Evolutionary conservation across 768 basidiomycete genomes (phyloP).

Genomic region (Kwoniella mangroviensis): DNA sequence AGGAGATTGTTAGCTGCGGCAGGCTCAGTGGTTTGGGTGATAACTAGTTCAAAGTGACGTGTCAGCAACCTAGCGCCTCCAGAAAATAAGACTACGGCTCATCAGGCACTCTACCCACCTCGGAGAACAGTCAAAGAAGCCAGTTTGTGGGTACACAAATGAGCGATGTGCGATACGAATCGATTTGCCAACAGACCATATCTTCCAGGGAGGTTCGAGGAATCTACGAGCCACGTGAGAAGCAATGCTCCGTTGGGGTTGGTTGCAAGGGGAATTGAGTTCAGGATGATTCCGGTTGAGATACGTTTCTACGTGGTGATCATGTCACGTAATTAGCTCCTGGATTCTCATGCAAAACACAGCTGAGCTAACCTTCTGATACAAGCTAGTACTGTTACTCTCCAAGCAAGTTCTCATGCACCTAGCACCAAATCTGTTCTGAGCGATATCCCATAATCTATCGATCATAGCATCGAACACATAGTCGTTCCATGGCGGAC

Average conservation of each 20-base stretch:
- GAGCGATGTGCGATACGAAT: conserved; percentile 93
- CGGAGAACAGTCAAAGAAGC: conserved; percentile 92
- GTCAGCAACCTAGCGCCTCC: not conserved
- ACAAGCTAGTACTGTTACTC: conserved; percentile 79
- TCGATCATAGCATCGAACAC: conserved; percentile 98
- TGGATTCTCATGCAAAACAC: too few species aligned
- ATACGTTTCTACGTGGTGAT: conserved; percentile 70
- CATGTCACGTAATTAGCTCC: too few species aligned
- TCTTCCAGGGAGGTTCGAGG: conserved; percentile 91
- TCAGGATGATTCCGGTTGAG: conserved; percentile 90
- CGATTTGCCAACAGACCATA: conserved; percentile 93
- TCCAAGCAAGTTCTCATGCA: conserved; percentile 98
- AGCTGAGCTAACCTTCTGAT: conserved; percentile 69
- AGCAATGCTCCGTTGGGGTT: conserved; percentile 96
- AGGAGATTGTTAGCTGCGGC: conserved; percentile 85
- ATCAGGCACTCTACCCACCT: conserved; percentile 57
- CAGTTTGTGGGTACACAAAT: conserved; percentile 96
- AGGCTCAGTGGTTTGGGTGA: conserved; percentile 94
- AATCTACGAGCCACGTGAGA: conserved; percentile 94
- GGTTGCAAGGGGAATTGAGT: conserved; percentile 95
- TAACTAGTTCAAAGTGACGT: conserved; percentile 60
- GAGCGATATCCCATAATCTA: conserved; percentile 95
- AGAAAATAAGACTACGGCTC: not conserved
- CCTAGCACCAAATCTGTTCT: conserved; percentile 95
- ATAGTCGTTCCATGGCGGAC: conserved; percentile 86